These are phyloP conservation scores for Colletotrichum higginsianum DNA, from an alignment of 2,329 filamentous ascomycete species.

Conservation along the genomic window DNA sequence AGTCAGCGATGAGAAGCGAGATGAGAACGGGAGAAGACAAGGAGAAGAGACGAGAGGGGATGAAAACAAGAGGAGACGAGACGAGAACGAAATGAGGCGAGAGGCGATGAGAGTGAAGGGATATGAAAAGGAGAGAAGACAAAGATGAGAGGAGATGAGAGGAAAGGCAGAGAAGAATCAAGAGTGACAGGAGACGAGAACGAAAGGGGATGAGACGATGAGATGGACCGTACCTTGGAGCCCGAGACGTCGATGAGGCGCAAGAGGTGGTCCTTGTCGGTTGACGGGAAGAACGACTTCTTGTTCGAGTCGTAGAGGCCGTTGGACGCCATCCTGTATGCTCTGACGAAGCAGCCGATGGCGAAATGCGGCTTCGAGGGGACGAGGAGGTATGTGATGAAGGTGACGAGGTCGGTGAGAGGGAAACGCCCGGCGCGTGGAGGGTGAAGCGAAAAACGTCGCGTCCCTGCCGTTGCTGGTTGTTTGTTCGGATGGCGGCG, in stretches of 20 bases:
- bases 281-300: constrained; percentile 8
- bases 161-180: too few relatives aligned
- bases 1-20: not conserved
- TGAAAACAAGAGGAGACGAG: too few relatives aligned
- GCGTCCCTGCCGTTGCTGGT: not conserved
- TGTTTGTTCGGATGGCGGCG: not conserved
- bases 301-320: constrained; percentile 6
- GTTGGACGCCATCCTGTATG: not conserved
- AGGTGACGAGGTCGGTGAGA: not conserved
- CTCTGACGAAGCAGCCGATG: not conserved
- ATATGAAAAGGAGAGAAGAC: too few relatives aligned
- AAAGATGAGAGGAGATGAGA: too few relatives aligned
- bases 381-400: not conserved
- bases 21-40: not conserved
- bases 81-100: too few relatives aligned
- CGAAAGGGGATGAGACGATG: too few relatives aligned
- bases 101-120: too few relatives aligned
- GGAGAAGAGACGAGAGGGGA: not conserved
- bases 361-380: not conserved
- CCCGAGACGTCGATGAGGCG: constrained; percentile 17
- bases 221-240: not conserved
- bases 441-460: not conserved
- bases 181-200: not conserved
- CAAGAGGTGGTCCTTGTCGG: constrained; percentile 16
- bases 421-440: not conserved